Conservation (phyloP, 108 stramenopile genomes). For the Mediolabrus comicus region DNA sequence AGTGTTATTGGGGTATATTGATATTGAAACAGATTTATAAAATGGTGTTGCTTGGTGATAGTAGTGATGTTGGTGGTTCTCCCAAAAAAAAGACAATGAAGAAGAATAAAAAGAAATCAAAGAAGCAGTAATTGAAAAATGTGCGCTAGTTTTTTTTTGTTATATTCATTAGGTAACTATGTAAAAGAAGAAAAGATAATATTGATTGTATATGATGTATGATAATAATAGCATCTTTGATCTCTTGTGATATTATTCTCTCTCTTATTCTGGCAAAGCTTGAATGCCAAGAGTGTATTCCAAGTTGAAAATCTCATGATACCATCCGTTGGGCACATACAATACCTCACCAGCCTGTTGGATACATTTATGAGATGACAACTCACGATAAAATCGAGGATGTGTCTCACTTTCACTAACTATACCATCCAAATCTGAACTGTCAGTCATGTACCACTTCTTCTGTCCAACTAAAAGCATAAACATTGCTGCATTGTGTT, state of each 20-base stretch:
- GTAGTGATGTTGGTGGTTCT: neutral
- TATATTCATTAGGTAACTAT: too few species aligned
- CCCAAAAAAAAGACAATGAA: neutral
- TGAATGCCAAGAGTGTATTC: constrained; percentile 37
- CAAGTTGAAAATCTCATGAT: constrained; percentile 49
- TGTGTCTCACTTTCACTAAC: constrained; percentile 33
- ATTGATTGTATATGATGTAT: too few species aligned
- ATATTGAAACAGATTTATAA: constrained; percentile 42
- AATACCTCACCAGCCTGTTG: constrained; percentile 41
- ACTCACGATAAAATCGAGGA: constrained; percentile 31
- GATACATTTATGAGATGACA: constrained; percentile 43
- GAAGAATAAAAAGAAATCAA: neutral
- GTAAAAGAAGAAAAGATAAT: too few species aligned
- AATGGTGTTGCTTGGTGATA: constrained; percentile 26
- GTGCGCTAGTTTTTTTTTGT: neutral
- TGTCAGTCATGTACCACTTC: constrained; percentile 45
- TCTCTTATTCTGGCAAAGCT: constrained; percentile 26
- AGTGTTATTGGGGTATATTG: constrained; percentile 57
- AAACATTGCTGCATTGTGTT: constrained; percentile 46
- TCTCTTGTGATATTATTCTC: too few species aligned
- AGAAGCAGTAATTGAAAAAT: neutral
- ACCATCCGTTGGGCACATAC: constrained; percentile 42
- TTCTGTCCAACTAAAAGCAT: constrained; percentile 33
- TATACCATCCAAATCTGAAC: constrained; percentile 11
- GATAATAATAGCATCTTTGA: too few species aligned